Percentiles rank a stretch among this genome's conserved stretches.
Conservation (phyloP, 352 stramenopile species). For the Pythium sukuiense region DNA sequence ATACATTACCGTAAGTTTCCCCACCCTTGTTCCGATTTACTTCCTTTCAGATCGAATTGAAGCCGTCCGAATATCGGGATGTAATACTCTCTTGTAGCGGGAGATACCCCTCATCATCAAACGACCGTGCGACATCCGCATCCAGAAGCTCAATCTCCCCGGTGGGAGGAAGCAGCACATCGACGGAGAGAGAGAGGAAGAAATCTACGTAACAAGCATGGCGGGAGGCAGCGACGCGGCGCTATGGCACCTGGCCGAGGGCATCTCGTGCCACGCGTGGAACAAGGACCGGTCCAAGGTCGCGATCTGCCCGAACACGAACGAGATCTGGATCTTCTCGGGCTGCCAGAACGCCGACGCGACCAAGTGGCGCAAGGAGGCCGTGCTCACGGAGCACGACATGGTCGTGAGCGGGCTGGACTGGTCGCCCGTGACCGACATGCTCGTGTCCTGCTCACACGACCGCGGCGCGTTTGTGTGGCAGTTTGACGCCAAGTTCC, state of each 20-base stretch:
- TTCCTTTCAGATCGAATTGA: slow-evolving; percentile 24
- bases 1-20: neutral
- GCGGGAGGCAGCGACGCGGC: slow-evolving; percentile 31
- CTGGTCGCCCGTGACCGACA: slow-evolving; percentile 92
- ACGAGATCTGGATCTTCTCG: slow-evolving; percentile 93
- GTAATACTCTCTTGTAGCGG: slow-evolving; percentile 29
- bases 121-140: slow-evolving; percentile 25
- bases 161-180: slow-evolving; percentile 20
- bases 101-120: slow-evolving; percentile 29
- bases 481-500: slow-evolving; percentile 85
- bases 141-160: slow-evolving; percentile 3
- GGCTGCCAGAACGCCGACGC: slow-evolving; percentile 75
- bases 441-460: slow-evolving; percentile 94
- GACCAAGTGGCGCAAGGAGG: slow-evolving; percentile 83
- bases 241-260: slow-evolving; percentile 78
- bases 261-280: slow-evolving; percentile 92
- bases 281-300: slow-evolving; percentile 90
- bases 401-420: slow-evolving; percentile 92
- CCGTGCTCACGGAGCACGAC: slow-evolving; percentile 90
- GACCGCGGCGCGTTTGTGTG: slow-evolving; percentile 95
- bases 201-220: neutral
- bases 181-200: no score
- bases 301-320: slow-evolving; percentile 91
- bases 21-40: no score
- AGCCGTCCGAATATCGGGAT: slow-evolving; percentile 34